Evolutionary conservation across 2,329 filamentous ascomycete genomes (phyloP).

Genomic region (Monilinia aucupariae): DNA sequence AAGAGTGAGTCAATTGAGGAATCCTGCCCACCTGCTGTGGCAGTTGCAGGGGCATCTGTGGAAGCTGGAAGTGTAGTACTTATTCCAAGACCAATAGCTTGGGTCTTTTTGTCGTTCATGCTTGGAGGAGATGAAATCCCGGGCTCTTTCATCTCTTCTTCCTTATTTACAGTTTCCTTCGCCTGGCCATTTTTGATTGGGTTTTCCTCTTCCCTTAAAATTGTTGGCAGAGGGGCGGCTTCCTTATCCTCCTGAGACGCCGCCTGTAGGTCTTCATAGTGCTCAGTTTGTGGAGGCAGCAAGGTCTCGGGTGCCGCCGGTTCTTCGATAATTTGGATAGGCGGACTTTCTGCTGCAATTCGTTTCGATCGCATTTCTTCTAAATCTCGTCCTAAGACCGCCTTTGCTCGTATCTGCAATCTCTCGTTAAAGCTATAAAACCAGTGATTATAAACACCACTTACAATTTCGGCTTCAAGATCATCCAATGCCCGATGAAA

Average conservation of each 20-base stretch:
- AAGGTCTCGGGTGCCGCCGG: slow-evolving; percentile 27
- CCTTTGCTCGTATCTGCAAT: slow-evolving; percentile 46
- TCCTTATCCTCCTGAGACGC: slow-evolving; percentile 24
- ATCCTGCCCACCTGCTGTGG: slow-evolving; percentile 24
- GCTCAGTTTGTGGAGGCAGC: not conserved
- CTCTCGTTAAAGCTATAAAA: slow-evolving; percentile 13
- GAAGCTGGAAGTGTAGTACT: slow-evolving; percentile 21
- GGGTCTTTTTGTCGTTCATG: slow-evolving; percentile 18
- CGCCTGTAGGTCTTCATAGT: slow-evolving; percentile 13
- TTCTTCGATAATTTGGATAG: slow-evolving; percentile 19
- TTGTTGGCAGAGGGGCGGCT: not conserved
- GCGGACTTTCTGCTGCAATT: slow-evolving; percentile 30
- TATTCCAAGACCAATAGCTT: slow-evolving; percentile 28
- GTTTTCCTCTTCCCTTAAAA: not conserved
- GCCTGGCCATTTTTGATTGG: slow-evolving; percentile 17
- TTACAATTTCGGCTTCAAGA: slow-evolving; percentile 53
- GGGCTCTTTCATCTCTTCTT: slow-evolving; percentile 1
- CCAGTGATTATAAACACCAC: slow-evolving; percentile 20
- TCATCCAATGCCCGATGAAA: slow-evolving; percentile 50
- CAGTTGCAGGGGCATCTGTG: slow-evolving; percentile 18
- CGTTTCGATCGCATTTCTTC: slow-evolving; percentile 36
- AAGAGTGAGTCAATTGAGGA: slow-evolving; percentile 32
- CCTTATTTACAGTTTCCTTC: slow-evolving; percentile 18
- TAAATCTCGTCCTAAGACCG: slow-evolving; percentile 50
- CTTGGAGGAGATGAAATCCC: slow-evolving; percentile 25